These are phyloP conservation scores for Russula griseocarnosa DNA, from an alignment of 768 basidiomycete genomes.

Conservation along the genomic window DNA sequence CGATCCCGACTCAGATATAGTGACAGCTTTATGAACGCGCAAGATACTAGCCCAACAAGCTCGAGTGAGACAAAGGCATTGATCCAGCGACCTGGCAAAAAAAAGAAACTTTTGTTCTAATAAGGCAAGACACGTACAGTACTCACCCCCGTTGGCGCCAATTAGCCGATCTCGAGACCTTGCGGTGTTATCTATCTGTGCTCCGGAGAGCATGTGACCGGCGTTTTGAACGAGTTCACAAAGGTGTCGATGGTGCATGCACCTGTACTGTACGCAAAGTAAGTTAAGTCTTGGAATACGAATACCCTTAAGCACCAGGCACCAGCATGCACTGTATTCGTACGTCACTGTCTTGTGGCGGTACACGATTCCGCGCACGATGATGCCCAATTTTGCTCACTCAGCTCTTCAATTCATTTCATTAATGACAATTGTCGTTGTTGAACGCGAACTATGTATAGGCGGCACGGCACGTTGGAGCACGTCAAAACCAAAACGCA, in stretches of 20 bases:
- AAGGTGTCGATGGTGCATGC: too few relatives aligned
- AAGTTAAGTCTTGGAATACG: too few relatives aligned
- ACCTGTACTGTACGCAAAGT: too few relatives aligned
- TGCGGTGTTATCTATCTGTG: background rate
- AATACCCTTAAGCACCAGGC: too few relatives aligned
- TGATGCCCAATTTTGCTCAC: background rate
- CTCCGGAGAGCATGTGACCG: background rate
- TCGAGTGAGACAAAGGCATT: conserved; percentile 5
- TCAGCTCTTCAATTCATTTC: background rate
- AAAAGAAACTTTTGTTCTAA: background rate
- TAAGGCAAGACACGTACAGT: background rate
- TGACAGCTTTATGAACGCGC: background rate
- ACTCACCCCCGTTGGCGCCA: background rate
- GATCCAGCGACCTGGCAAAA: background rate
- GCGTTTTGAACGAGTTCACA: background rate
- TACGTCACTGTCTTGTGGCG: background rate
- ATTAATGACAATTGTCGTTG: too few relatives aligned
- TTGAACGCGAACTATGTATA: background rate
- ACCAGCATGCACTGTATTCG: too few relatives aligned
- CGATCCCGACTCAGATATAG: background rate
- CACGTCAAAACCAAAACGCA: background rate
- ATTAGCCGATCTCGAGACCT: conserved; percentile 1
- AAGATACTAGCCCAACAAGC: background rate
- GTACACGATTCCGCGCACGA: background rate
- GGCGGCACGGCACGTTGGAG: background rate